Evolutionary conservation across 2,329 filamentous ascomycete genomes (phyloP).

Genomic region (Verticillium nonalfalfae): DNA sequence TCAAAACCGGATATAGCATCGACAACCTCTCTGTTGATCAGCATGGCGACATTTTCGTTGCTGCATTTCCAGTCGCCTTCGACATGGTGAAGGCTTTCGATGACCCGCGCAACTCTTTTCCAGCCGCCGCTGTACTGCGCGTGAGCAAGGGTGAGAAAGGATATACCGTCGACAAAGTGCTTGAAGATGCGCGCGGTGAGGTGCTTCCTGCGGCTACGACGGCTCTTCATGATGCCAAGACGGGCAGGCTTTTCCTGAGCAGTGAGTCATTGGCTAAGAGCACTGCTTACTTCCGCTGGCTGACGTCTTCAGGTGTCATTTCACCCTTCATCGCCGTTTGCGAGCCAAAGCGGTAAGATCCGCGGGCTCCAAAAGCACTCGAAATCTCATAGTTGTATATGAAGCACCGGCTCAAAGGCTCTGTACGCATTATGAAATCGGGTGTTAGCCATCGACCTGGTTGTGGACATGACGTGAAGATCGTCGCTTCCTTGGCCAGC

Average conservation of each 20-base stretch:
- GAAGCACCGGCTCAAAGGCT: too few species aligned
- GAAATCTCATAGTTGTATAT: too few species aligned
- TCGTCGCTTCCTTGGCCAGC: too few species aligned
- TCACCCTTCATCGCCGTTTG: conserved; percentile 17
- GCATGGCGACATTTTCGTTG: conserved; percentile 17
- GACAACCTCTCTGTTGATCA: conserved; percentile 19
- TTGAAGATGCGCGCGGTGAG: conserved; percentile 18
- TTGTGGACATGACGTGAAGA: too few species aligned
- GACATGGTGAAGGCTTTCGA: conserved; percentile 9
- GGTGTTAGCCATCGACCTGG: too few species aligned
- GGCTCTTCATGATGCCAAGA: conserved; percentile 19
- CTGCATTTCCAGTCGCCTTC: conserved; percentile 13
- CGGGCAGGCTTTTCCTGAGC: conserved; percentile 18
- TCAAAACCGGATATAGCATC: conserved; percentile 14
- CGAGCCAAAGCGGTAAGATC: conserved; percentile 4
- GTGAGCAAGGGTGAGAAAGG: conserved; percentile 10
- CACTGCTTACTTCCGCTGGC: not conserved
- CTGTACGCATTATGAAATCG: too few species aligned
- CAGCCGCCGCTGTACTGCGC: conserved; percentile 13
- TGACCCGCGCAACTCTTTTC: conserved; percentile 12
- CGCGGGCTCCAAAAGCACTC: too few species aligned
- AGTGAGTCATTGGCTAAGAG: conserved; percentile 9
- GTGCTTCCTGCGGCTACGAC: conserved; percentile 17
- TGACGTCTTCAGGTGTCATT: conserved; percentile 9
- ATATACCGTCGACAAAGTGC: conserved; percentile 16